Evolutionary conservation across 805 yeast species (phyloP).

Genomic region (Nakazawaea pomicola): DNA sequence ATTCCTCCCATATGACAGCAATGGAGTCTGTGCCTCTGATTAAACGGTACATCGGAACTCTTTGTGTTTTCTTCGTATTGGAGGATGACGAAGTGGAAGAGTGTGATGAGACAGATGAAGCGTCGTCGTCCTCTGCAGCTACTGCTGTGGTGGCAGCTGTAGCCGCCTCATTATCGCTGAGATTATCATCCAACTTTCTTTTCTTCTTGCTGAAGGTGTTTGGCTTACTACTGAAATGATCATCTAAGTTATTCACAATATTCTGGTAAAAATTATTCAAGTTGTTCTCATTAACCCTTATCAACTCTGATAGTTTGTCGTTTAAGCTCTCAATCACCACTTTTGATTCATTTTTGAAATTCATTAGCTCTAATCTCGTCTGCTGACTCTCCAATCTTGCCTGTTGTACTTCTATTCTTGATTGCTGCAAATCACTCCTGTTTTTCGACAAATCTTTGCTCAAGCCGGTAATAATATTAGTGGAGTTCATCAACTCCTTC

Average conservation of each 20-base stretch:
- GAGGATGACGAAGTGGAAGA: background rate
- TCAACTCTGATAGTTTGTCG: slow-evolving; percentile 7
- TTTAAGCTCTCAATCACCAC: slow-evolving; percentile 3
- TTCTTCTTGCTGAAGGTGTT: background rate
- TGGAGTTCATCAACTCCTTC: slow-evolving; percentile 5
- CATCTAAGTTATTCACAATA: slow-evolving; percentile 10
- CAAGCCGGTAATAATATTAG: slow-evolving; percentile 1
- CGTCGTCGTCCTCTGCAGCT: background rate
- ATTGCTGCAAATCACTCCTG: slow-evolving; percentile 12
- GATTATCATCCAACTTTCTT: slow-evolving; percentile 1
- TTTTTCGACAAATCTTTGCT: slow-evolving; percentile 9
- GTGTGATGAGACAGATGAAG: background rate
- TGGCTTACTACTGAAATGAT: slow-evolving; percentile 1
- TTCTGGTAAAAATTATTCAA: slow-evolving; percentile 10
- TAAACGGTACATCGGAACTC: slow-evolving; percentile 12
- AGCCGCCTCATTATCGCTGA: no score
- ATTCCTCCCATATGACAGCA: slow-evolving; percentile 52
- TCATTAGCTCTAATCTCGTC: slow-evolving; percentile 11
- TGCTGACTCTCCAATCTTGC: slow-evolving; percentile 12
- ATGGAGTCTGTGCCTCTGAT: slow-evolving; percentile 28
- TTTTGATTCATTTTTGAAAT: slow-evolving; percentile 12
- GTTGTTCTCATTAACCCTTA: background rate
- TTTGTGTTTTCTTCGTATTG: slow-evolving; percentile 3
- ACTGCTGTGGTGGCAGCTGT: background rate
- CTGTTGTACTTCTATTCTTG: slow-evolving; percentile 12